Conservation (phyloP, 225 moss, liverwort and hornwort genomes). For the Marchantia paleacea region DNA sequence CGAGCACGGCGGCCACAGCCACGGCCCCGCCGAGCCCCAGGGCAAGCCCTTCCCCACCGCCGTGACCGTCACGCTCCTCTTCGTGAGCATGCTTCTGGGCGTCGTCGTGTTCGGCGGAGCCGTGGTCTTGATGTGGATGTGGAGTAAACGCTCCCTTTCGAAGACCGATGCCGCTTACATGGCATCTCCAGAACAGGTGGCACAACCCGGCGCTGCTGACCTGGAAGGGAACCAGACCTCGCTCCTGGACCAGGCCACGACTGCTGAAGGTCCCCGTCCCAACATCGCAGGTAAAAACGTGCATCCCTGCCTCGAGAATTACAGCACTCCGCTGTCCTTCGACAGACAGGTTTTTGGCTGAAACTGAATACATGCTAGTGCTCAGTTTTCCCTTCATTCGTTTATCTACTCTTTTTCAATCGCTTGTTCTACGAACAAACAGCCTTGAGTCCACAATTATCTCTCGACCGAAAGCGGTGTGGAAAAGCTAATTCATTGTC, state of each 20-base stretch:
- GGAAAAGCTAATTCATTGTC: too few relatives aligned
- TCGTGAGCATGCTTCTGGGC: constrained; percentile 43
- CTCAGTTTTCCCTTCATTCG: too few relatives aligned
- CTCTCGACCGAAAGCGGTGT: too few relatives aligned
- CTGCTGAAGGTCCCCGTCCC: constrained; percentile 46
- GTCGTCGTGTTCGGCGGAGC: constrained; percentile 46
- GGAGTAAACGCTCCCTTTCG: neutral
- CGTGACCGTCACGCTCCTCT: constrained; percentile 31
- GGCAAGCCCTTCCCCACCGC: constrained; percentile 32
- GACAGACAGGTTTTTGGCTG: too few relatives aligned
- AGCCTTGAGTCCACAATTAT: too few relatives aligned
- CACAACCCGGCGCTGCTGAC: neutral
- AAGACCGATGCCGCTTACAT: constrained; percentile 1
- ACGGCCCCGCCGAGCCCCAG: neutral
- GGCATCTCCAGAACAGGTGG: constrained; percentile 8
- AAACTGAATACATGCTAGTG: too few relatives aligned
- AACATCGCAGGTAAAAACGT: constrained; percentile 42
- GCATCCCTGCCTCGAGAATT: too few relatives aligned
- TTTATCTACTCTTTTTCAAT: neutral
- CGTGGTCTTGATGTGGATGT: constrained; percentile 43
- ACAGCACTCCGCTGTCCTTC: too few relatives aligned
- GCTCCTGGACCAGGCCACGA: constrained; percentile 39
- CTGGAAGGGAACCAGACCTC: constrained; percentile 27
- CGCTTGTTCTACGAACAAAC: too few relatives aligned
- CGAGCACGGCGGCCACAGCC: constrained; percentile 12